Conservation (phyloP, 1,284 basidiomycete species). For the Thecaphora thlaspeos region DNA sequence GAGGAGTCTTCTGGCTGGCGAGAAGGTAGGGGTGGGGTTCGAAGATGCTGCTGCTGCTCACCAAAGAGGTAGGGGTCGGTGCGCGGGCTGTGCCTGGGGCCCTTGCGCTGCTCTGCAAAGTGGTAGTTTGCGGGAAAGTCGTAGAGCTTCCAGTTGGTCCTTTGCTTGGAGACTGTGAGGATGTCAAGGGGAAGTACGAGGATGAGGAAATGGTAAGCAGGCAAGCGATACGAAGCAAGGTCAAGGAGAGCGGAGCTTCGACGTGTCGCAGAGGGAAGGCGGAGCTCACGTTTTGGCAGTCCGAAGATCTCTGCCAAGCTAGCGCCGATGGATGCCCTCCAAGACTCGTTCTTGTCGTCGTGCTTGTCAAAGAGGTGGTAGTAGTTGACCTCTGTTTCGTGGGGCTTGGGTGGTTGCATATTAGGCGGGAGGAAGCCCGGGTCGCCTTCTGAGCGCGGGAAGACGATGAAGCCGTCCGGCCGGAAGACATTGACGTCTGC, state of each 20-base stretch:
- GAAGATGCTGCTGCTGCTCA: neutral
- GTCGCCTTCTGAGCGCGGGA: slow-evolving; percentile 42
- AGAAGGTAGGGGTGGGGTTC: no score
- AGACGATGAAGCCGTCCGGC: slow-evolving; percentile 35
- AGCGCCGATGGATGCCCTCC: slow-evolving; percentile 26
- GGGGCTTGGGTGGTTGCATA: neutral
- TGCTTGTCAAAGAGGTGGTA: slow-evolving; percentile 27
- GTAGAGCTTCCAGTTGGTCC: slow-evolving; percentile 32
- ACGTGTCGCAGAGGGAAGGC: slow-evolving; percentile 1
- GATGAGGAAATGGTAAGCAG: no score
- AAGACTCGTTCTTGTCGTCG: slow-evolving; percentile 14
- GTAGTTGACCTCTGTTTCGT: slow-evolving; percentile 35
- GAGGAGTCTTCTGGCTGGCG: no score
- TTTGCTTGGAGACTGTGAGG: slow-evolving; percentile 11
- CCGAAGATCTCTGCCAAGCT: slow-evolving; percentile 26
- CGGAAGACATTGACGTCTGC: slow-evolving; percentile 34
- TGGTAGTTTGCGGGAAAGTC: slow-evolving; percentile 35
- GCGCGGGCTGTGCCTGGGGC: slow-evolving; percentile 12
- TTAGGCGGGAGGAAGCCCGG: slow-evolving; percentile 32
- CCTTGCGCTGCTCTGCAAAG: slow-evolving; percentile 47
- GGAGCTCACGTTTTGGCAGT: slow-evolving; percentile 5
- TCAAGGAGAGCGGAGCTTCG: no score
- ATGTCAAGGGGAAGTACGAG: no score
- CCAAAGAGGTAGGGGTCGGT: slow-evolving; percentile 46
- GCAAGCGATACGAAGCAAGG: no score